Percentiles rank a stretch among this genome's conserved stretches.
Conservation (phyloP, 164 flowering plant species). For the Santalum album region DNA sequence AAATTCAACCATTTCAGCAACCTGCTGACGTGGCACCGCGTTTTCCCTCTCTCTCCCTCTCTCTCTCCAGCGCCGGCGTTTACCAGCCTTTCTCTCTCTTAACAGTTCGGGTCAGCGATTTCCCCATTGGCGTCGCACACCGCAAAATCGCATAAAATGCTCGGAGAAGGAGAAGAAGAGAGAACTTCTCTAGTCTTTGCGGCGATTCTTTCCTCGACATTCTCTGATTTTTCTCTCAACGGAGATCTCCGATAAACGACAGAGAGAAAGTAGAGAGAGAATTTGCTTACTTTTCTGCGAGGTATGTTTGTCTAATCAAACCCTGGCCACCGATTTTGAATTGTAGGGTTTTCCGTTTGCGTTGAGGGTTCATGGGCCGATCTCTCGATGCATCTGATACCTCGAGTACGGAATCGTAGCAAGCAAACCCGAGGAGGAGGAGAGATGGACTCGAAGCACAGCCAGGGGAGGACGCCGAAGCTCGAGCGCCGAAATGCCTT, state of each 20-base stretch:
- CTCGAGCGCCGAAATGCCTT: slow-evolving; percentile 71
- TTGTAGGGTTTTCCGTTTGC: too few relatives aligned
- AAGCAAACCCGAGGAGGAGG: slow-evolving; percentile 7
- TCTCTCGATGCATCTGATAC: slow-evolving; percentile 30
- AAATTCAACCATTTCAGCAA: too few relatives aligned
- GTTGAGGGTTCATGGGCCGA: slow-evolving; percentile 16
- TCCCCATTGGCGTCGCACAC: too few relatives aligned
- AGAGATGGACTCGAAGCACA: neutral
- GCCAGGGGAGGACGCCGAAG: neutral
- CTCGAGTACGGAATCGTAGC: slow-evolving; percentile 23
- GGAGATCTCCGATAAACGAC: too few relatives aligned
- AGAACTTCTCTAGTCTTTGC: too few relatives aligned
- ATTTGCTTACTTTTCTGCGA: too few relatives aligned
- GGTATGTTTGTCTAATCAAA: too few relatives aligned
- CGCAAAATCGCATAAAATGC: too few relatives aligned
- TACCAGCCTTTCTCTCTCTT: slow-evolving; percentile 14
- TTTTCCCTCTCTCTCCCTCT: too few relatives aligned
- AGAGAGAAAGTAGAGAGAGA: too few relatives aligned
- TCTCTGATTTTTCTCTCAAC: neutral
- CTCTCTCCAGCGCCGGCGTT: slow-evolving; percentile 22
- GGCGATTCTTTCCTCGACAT: too few relatives aligned
- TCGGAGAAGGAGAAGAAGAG: too few relatives aligned
- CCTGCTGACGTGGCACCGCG: slow-evolving; percentile 36
- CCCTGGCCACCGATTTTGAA: neutral
- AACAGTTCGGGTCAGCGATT: neutral